phyloP scores from a whole-genome alignment of 2,329 filamentous ascomycete species.

The Verticillium klebahnii region DNA sequence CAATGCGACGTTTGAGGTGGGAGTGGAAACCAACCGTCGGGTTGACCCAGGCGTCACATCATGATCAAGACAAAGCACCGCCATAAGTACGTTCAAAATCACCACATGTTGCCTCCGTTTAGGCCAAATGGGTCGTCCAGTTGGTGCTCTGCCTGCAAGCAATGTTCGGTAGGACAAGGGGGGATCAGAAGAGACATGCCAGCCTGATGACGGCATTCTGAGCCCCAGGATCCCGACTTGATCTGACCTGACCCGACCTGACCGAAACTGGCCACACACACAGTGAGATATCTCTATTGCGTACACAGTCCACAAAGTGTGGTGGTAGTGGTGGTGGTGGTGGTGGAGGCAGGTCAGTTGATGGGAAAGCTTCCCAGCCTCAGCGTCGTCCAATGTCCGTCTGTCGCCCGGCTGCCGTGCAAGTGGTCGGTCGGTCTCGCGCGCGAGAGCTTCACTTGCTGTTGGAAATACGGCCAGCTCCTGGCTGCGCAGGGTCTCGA shows the following conservation, averaged over 20 bases:
- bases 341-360: too few relatives aligned
- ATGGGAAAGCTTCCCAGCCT: too few relatives aligned
- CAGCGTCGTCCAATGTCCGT: neutral
- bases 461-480: neutral
- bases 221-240: too few relatives aligned
- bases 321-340: too few relatives aligned
- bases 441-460: neutral
- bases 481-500: neutral
- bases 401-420: neutral
- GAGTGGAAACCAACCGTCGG: neutral
- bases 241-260: too few relatives aligned
- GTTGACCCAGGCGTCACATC: neutral
- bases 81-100: neutral
- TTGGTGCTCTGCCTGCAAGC: too few relatives aligned
- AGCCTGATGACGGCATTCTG: too few relatives aligned
- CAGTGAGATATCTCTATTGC: too few relatives aligned
- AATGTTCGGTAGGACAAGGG: too few relatives aligned
- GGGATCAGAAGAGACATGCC: too few relatives aligned
- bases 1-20: neutral
- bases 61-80: neutral
- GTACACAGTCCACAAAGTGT: too few relatives aligned
- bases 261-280: too few relatives aligned
- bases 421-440: neutral
- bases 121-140: neutral
- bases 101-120: neutral